Conservation (phyloP, 352 stramenopile species). For the Pythium sp. region DNA sequence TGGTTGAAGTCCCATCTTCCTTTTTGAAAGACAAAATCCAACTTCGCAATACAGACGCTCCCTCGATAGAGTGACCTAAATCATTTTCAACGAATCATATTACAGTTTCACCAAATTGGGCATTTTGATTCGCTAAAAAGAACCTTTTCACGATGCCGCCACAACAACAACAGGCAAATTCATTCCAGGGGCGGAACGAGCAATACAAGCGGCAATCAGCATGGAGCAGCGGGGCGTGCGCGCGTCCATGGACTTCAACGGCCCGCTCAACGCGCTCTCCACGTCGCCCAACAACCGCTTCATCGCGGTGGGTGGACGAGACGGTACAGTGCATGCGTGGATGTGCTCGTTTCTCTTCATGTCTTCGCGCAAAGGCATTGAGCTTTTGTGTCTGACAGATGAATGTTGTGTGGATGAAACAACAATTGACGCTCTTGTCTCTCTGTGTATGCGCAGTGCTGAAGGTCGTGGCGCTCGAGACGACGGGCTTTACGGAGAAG, state of each 20-base stretch:
- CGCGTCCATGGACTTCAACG: constrained; percentile 85
- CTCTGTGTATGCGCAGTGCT: constrained; percentile 41
- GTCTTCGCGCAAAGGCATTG: neutral
- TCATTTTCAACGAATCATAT: neutral
- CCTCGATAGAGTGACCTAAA: constrained; percentile 5
- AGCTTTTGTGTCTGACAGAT: neutral
- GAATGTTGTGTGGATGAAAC: neutral
- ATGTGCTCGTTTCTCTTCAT: neutral
- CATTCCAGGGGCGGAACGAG: neutral
- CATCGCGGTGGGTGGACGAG: constrained; percentile 80
- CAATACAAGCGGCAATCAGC: neutral
- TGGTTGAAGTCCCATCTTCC: neutral
- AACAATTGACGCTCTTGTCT: neutral
- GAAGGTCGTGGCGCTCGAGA: constrained; percentile 81
- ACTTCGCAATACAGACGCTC: constrained; percentile 1
- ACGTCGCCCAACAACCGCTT: constrained; percentile 81
- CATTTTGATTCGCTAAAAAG: constrained; percentile 5
- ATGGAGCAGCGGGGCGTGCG: constrained; percentile 63
- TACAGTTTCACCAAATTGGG: neutral
- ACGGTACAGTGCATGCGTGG: constrained; percentile 33
- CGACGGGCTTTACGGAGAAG: constrained; percentile 75
- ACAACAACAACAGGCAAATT: neutral
- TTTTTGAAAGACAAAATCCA: neutral
- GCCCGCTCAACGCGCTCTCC: constrained; percentile 79
- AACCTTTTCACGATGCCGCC: neutral